Evolutionary conservation across 108 stramenopile genomes (phyloP), one percentile per base, ranked within the genome.

Genomic region (Asterionellopsis glacialis): DNA sequence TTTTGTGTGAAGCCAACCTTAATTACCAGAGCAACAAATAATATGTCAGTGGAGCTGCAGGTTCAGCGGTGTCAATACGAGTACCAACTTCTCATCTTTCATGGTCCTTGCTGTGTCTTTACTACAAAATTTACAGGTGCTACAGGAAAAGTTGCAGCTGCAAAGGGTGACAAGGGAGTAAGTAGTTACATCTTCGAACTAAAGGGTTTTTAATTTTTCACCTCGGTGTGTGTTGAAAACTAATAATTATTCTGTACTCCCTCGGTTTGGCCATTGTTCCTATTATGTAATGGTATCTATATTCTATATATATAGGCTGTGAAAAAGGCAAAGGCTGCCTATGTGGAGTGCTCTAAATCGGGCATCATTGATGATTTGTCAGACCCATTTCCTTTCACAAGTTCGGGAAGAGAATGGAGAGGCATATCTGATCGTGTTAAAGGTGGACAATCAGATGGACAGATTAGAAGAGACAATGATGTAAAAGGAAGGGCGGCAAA

Each of bases 321-420:
- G 28, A 61, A 63, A 42, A 90, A 90, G 67, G 61, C 79, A 11
- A 72, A 63, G 56, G 49, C 54, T 21, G 72, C 88, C 41, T 90
- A 83, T 61, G 54, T 51, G 18, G 54, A 67, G 7, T 84, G 81
- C 55, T 58, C 57, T 21, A 66, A 67, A 11, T 78, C 81, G 1
- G 88, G 88, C 19, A 56, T 74, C 23, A 84, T 90, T 57, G 88
- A 90, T 60, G 84, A 90, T 56, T 68, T 90, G 61, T 63, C 75
- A 22, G 83, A 90, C 60, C 52, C 70, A 11, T 90, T 90, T 59
- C 88, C 88, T 11, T 75, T 79, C 41, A 86, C 88, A 1, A 77
- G 70, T 45, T 90, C 77, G 13, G 88, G 88, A 1, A 82, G 76
- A 18, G 65, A 81, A 58, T 90, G 88, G 88, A 42, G 54, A 15